Percentiles rank a stretch among this genome's conserved stretches.
Conservation (phyloP, 2,329 filamentous ascomycete species). For the Talaromyces funiculosus region DNA sequence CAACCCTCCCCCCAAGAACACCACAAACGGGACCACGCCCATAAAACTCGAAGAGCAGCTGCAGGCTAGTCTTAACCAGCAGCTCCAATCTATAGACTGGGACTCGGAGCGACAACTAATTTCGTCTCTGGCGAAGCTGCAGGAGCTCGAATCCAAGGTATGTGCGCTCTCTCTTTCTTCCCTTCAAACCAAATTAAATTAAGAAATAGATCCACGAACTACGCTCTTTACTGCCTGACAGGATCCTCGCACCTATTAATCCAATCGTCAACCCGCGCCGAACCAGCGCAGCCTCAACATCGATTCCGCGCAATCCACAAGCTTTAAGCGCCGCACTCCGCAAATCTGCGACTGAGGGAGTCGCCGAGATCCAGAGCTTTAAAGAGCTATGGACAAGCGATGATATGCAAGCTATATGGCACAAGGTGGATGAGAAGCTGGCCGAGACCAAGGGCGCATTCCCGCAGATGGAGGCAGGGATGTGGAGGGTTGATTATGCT, state of each 20-base stretch:
- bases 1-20: background rate
- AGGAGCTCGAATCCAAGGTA: slow-evolving; percentile 32
- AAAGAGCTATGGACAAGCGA: slow-evolving; percentile 36
- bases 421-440: slow-evolving; percentile 31
- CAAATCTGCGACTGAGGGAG: slow-evolving; percentile 30
- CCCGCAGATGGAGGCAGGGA: slow-evolving; percentile 28
- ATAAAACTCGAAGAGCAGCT: background rate
- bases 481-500: slow-evolving; percentile 40
- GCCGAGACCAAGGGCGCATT: slow-evolving; percentile 31
- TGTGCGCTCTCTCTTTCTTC: no score
- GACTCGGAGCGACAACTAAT: slow-evolving; percentile 35
- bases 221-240: slow-evolving; percentile 37
- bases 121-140: slow-evolving; percentile 36
- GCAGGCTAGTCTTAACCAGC: background rate
- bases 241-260: slow-evolving; percentile 34
- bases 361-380: slow-evolving; percentile 35
- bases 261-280: slow-evolving; percentile 33
- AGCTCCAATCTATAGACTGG: slow-evolving; percentile 10
- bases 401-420: slow-evolving; percentile 37
- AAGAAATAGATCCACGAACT: slow-evolving; percentile 41
- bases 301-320: slow-evolving; percentile 29
- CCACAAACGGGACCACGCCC: background rate
- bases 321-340: slow-evolving; percentile 31
- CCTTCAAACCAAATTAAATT: no score
- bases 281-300: slow-evolving; percentile 12